A percentile compares a stretch with the other conserved stretches of the same genome.
Conservation (phyloP, 331 rosid genomes). For the Prunus yedoensis region DNA sequence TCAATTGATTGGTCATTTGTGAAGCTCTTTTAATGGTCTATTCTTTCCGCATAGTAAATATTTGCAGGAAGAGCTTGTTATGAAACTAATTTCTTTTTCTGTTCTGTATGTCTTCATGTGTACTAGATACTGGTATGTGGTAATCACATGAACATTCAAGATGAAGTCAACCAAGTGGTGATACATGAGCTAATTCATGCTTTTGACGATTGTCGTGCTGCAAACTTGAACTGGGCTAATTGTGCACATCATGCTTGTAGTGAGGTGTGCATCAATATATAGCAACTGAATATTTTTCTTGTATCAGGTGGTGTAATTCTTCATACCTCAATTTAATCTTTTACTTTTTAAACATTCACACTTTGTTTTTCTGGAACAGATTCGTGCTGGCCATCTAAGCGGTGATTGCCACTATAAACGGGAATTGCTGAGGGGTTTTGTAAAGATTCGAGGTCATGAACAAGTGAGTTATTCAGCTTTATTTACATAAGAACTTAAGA, state of each 20-base stretch:
- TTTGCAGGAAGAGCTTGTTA: not conserved
- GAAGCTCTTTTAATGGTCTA: not conserved
- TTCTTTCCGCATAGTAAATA: not conserved
- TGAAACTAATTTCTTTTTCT: conserved; percentile 3
- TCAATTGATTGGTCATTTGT: not conserved
- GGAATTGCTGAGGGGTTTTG: conserved; percentile 62
- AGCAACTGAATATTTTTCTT: not conserved
- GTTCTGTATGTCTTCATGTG: conserved; percentile 9
- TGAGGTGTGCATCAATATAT: conserved; percentile 49
- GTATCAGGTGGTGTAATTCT: not conserved
- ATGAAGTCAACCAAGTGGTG: conserved; percentile 72
- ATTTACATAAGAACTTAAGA: not conserved
- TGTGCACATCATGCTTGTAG: conserved; percentile 98
- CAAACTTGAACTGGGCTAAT: conserved; percentile 72
- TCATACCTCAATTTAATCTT: not conserved
- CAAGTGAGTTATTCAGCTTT: conserved; percentile 43
- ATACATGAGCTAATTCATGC: conserved; percentile 86
- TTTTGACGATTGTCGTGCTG: conserved; percentile 82
- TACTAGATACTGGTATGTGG: conserved; percentile 68
- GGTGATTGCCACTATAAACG: conserved; percentile 94
- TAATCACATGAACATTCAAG: conserved; percentile 59
- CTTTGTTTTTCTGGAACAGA: conserved; percentile 40
- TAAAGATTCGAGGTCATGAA: conserved; percentile 72
- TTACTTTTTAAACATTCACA: not conserved
- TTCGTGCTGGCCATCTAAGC: conserved; percentile 86